Conservation (phyloP, 495 filamentous ascomycete species). For the Neurospora discreta region DNA sequence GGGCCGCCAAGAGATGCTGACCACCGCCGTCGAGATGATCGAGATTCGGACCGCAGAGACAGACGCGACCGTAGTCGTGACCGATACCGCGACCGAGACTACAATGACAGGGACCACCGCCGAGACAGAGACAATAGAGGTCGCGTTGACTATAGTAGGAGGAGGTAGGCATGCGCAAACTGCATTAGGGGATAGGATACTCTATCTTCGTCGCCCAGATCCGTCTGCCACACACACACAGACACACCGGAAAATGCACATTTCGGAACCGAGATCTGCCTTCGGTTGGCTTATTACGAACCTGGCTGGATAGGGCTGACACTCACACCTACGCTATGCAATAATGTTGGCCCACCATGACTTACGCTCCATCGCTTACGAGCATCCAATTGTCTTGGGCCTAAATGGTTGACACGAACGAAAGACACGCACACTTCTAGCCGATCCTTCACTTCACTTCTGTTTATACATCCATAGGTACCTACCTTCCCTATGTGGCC, state of each 20-base stretch:
- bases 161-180: neutral
- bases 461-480: no score
- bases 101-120: conserved; percentile 8
- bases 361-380: neutral
- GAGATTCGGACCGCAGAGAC: conserved; percentile 11
- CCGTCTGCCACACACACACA: neutral
- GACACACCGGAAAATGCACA: neutral
- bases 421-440: neutral
- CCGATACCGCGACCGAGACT: conserved; percentile 10
- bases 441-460: neutral
- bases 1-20: neutral
- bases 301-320: neutral
- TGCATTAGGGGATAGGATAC: neutral
- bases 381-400: neutral
- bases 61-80: conserved; percentile 15
- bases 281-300: neutral
- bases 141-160: conserved; percentile 8
- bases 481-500: no score
- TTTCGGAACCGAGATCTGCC: neutral
- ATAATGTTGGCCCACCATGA: neutral
- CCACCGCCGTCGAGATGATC: neutral
- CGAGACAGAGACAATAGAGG: conserved; percentile 12
- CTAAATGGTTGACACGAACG: neutral
- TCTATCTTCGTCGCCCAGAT: neutral
- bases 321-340: neutral